These are phyloP conservation scores for Phytophthora fragariaefolia DNA, from an alignment of 352 stramenopile genomes.

Conservation along the genomic window DNA sequence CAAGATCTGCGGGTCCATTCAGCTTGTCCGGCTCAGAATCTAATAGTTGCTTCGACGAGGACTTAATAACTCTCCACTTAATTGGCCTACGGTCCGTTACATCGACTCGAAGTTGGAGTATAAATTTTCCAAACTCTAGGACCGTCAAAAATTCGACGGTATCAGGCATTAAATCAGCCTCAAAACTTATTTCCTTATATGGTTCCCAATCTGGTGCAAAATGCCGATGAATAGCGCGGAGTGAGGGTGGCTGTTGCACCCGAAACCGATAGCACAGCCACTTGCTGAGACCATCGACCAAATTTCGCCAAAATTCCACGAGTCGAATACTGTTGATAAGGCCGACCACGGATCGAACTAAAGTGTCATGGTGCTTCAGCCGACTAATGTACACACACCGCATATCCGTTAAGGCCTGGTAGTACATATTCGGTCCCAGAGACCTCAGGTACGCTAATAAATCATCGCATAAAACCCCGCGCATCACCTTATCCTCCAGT, in stretches of 20 bases:
- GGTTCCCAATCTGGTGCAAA: conserved; percentile 54
- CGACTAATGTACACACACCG: conserved; percentile 17
- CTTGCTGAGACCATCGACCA: conserved; percentile 39
- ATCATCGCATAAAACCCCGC: conserved; percentile 32
- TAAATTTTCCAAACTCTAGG: conserved; percentile 45
- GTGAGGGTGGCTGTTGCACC: conserved; percentile 35
- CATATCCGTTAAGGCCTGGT: conserved; percentile 25
- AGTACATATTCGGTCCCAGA: conserved; percentile 29
- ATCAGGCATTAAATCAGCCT: conserved; percentile 23
- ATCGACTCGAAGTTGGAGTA: conserved; percentile 56
- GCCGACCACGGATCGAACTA: conserved; percentile 46
- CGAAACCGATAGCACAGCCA: conserved; percentile 35
- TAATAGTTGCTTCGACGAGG: conserved; percentile 23
- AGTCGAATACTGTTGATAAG: conserved; percentile 55
- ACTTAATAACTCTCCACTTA: conserved; percentile 53
- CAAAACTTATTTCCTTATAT: conserved; percentile 36
- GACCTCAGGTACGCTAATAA: conserved; percentile 37
- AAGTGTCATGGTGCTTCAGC: conserved; percentile 33
- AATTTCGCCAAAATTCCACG: conserved; percentile 56
- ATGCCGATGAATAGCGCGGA: conserved; percentile 52
- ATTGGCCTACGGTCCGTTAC: conserved; percentile 44
- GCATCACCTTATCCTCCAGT: conserved; percentile 28
- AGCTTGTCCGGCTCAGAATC: conserved; percentile 26
- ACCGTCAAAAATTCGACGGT: conserved; percentile 33
- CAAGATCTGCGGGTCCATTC: conserved; percentile 10